Conservation (phyloP, 148 eudicot genomes). For the Fagopyrum esculentum region DNA sequence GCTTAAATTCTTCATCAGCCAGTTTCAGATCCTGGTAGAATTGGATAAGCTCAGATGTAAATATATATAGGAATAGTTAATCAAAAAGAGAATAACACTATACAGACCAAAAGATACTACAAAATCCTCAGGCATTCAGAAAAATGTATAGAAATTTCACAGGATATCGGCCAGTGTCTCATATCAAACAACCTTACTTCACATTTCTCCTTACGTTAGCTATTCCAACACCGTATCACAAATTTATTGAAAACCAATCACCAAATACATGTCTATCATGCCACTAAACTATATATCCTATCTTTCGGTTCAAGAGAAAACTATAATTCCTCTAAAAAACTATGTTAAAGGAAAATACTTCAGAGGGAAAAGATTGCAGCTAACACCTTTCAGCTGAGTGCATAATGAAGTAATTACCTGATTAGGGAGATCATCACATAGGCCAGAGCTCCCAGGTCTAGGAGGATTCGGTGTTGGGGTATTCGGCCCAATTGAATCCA, state of each 20-base stretch:
- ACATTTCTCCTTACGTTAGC: neutral
- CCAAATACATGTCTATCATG: neutral
- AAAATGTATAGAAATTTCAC: neutral
- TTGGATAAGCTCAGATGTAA: neutral
- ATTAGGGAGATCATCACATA: neutral
- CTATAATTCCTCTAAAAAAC: neutral
- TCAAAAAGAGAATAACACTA: neutral
- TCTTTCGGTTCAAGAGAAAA: neutral
- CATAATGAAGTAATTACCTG: neutral
- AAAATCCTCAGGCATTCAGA: neutral
- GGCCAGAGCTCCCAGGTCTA: neutral
- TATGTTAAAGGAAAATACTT: neutral
- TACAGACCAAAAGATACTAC: neutral
- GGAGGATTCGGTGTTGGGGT: slow-evolving; percentile 10
- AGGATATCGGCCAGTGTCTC: neutral
- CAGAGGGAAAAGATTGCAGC: neutral
- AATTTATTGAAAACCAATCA: neutral
- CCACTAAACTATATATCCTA: neutral
- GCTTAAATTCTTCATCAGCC: neutral
- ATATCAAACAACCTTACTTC: neutral
- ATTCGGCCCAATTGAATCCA: neutral
- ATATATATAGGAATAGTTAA: neutral
- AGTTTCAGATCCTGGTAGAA: slow-evolving; percentile 11
- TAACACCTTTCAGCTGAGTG: neutral
- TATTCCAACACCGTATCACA: neutral